phyloP scores from a whole-genome alignment of 2,329 filamentous ascomycete species.

The Arthrobotrys megalospora region DNA sequence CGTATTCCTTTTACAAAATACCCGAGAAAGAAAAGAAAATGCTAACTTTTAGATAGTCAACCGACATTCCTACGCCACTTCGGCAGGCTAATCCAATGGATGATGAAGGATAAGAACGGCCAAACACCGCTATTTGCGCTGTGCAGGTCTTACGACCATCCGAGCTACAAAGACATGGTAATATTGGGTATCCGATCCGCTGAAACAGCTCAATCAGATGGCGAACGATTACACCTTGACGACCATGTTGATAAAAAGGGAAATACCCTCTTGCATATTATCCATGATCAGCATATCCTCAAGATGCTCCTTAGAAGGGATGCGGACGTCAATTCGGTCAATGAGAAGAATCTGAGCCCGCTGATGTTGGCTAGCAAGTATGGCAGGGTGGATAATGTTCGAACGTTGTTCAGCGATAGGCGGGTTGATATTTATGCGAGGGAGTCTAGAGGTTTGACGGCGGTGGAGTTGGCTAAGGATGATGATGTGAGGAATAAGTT shows the following conservation, averaged over 20 bases:
- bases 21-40: background rate
- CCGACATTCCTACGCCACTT: conserved; percentile 84
- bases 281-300: conserved; percentile 85
- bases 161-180: conserved; percentile 89
- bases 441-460: conserved; percentile 89
- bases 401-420: conserved; percentile 87
- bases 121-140: conserved; percentile 98
- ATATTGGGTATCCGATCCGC: conserved; percentile 83
- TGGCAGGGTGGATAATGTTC: conserved; percentile 91
- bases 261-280: conserved; percentile 95
- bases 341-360: conserved; percentile 94
- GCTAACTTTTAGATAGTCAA: conserved; percentile 68
- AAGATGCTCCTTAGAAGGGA: conserved; percentile 87
- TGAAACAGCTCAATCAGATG: conserved; percentile 81
- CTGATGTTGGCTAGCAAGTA: conserved; percentile 99
- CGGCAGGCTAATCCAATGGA: conserved; percentile 86
- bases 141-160: conserved; percentile 94
- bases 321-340: conserved; percentile 94
- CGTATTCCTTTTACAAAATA: background rate
- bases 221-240: conserved; percentile 85
- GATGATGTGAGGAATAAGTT: conserved; percentile 97
- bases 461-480: conserved; percentile 96
- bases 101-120: conserved; percentile 92
- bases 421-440: conserved; percentile 87
- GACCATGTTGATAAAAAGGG: conserved; percentile 93